phyloP scores from a whole-genome alignment of 495 filamentous ascomycete genomes.

The Penicillium manginii region DNA sequence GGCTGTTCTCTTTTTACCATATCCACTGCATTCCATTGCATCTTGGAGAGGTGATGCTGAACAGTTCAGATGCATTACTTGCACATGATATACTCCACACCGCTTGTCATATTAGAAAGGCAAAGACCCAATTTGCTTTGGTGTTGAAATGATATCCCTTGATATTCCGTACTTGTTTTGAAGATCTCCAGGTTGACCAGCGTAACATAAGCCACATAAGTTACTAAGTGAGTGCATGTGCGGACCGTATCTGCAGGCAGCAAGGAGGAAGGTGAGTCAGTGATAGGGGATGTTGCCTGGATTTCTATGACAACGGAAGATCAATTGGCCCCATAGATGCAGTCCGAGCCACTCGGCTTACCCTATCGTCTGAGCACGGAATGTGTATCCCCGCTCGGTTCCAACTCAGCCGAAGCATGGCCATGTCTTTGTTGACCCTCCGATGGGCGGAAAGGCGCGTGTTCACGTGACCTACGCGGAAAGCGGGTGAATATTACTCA shows the following conservation, averaged over 20 bases:
- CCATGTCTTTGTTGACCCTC: neutral
- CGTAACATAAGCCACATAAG: neutral
- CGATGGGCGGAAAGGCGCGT: conserved; percentile 15
- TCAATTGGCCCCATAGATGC: neutral
- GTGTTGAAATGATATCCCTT: conserved; percentile 16
- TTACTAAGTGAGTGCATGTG: neutral
- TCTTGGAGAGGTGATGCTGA: conserved; percentile 14
- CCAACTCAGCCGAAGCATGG: conserved; percentile 10
- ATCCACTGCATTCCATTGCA: neutral
- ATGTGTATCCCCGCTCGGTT: conserved; percentile 20
- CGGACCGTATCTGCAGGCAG: conserved; percentile 3
- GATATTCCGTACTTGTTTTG: conserved; percentile 5
- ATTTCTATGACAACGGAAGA: conserved; percentile 2
- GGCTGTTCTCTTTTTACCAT: conserved; percentile 8
- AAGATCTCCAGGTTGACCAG: neutral
- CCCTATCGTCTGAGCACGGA: conserved; percentile 27
- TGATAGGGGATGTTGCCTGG: neutral
- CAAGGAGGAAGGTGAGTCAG: neutral
- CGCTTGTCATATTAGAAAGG: conserved; percentile 19
- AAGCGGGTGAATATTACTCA: conserved; percentile 16
- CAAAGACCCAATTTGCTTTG: conserved; percentile 20
- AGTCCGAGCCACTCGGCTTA: neutral
- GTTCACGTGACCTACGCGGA: conserved; percentile 28
- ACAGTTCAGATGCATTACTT: conserved; percentile 19
- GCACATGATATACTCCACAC: conserved; percentile 16